Evolutionary conservation across 2,329 filamentous ascomycete genomes (phyloP), one percentile per base, ranked within the genome.

Genomic region (Exophiala sp.): DNA sequence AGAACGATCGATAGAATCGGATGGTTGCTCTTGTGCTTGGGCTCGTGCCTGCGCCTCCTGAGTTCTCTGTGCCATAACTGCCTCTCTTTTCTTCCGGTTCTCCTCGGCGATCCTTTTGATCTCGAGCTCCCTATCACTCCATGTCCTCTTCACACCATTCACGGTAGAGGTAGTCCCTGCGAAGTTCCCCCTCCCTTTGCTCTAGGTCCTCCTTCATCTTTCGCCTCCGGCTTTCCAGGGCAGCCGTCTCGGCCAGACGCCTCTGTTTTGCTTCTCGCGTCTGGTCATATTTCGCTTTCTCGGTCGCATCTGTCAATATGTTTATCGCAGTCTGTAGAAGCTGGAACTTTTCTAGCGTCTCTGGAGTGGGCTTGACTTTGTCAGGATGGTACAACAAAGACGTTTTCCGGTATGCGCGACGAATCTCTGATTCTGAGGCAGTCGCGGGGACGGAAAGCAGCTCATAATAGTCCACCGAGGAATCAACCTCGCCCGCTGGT

Each of bases 331-430:
- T 85, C 63, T 89, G 86, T 50, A 95, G 82, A 1, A 86, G 75
- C 67, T 95, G 86, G 73, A 94, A 97, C 63, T 86, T 86, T 48
- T 83, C 82, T 39, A 87, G 77, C 59, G 93, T 88, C 61, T 71
- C 70, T 3, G 71, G 68, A 2, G 85, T 88, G 30, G 77, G 72
- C 56, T 83, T 80, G 48, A 90, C 83, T 71, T 96, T 95, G 76
- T 97, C 91, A 1, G 91, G 91, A 67, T 97, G 91, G 73, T 90
- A 88, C 63, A 88, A 88, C n/a, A 95, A 75, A 2, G 88, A 88
- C 23, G 84, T 83, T 62, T 87, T 86, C 52, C 88, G 81, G 75
- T 91, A 96, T 38, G 88, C 88, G 59, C 85, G 82, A 57, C 87
- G 83, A 62, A 95, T 84, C 55, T 89, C 85, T n/a, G 80, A 71